A percentile compares a stretch with the other conserved stretches of the same genome.
These are phyloP conservation scores for Lophiotrema nucula DNA, from an alignment of 495 filamentous ascomycete genomes.

Conservation along the genomic window DNA sequence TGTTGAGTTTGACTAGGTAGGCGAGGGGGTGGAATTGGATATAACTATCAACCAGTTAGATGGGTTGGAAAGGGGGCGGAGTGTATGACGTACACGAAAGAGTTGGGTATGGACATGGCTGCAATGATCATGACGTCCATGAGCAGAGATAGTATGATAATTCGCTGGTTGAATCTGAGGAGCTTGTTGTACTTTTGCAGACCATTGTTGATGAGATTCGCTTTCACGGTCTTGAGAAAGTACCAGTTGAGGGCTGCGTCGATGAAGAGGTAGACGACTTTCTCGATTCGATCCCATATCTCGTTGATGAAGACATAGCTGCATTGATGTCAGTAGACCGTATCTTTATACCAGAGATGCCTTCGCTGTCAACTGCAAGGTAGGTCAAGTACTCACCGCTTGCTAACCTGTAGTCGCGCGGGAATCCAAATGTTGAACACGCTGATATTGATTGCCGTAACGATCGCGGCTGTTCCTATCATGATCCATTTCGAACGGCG, in stretches of 20 bases:
- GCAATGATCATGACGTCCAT: slow-evolving; percentile 32
- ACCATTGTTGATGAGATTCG: slow-evolving; percentile 28
- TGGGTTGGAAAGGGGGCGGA: neutral
- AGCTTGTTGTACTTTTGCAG: slow-evolving; percentile 29
- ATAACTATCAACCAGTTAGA: neutral
- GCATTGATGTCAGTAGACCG: too few relatives aligned
- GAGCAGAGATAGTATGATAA: slow-evolving; percentile 18
- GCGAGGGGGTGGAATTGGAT: slow-evolving; percentile 28
- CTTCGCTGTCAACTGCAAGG: too few relatives aligned
- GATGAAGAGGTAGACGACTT: slow-evolving; percentile 21
- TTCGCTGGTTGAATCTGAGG: slow-evolving; percentile 24
- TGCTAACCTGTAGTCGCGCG: slow-evolving; percentile 9
- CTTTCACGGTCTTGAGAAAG: slow-evolving; percentile 23
- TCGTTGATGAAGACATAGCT: slow-evolving; percentile 15
- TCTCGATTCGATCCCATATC: slow-evolving; percentile 27
- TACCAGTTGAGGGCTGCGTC: slow-evolving; percentile 25
- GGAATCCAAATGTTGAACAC: slow-evolving; percentile 30
- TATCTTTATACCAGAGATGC: too few relatives aligned
- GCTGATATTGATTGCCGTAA: slow-evolving; percentile 23
- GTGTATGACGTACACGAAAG: slow-evolving; percentile 18
- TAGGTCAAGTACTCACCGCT: slow-evolving; percentile 9
- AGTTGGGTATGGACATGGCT: slow-evolving; percentile 28
- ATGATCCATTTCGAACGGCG: slow-evolving; percentile 19
- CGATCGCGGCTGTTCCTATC: slow-evolving; percentile 21
- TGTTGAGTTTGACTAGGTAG: slow-evolving; percentile 27